A percentile compares a stretch with the other conserved stretches of the same genome.
Evolutionary conservation across 345 rosid genomes (phyloP).

Genomic region (Acer negundo): DNA sequence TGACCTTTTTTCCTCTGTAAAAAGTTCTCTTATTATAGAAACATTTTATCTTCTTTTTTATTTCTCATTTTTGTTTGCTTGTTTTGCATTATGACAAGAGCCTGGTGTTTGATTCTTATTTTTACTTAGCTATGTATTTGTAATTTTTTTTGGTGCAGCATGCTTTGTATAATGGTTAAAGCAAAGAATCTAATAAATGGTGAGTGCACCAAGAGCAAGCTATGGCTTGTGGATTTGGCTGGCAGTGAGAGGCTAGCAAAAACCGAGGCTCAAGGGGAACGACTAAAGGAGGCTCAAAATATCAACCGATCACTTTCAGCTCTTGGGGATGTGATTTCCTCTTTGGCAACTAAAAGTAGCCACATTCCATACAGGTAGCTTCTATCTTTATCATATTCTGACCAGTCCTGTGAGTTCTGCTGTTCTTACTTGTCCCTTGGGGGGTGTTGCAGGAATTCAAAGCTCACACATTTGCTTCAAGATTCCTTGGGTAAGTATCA

Average conservation of each 20-base stretch:
- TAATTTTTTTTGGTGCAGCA: constrained; percentile 23
- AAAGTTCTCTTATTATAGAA: not conserved
- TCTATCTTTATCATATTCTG: not conserved
- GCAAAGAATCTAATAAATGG: constrained; percentile 50
- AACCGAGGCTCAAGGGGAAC: constrained; percentile 48
- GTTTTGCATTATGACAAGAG: not conserved
- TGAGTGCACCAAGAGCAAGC: constrained; percentile 50
- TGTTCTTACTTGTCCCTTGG: constrained; percentile 4
- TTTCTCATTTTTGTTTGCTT: not conserved
- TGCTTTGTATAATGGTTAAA: constrained; percentile 48
- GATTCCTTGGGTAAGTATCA: constrained; percentile 40
- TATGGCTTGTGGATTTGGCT: constrained; percentile 55
- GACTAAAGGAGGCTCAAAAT: constrained; percentile 50
- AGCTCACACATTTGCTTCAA: constrained; percentile 50
- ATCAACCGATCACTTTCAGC: constrained; percentile 50
- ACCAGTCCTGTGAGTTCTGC: not conserved
- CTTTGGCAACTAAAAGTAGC: constrained; percentile 44
- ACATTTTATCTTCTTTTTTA: not conserved
- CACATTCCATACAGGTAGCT: constrained; percentile 45
- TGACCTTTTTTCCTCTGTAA: not conserved
- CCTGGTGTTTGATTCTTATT: not conserved
- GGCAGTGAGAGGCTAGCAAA: constrained; percentile 50
- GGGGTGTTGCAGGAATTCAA: constrained; percentile 38
- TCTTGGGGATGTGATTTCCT: constrained; percentile 47
- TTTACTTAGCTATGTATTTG: not conserved